Percentiles rank a stretch among this genome's conserved stretches.
phyloP scores from a whole-genome alignment of 1,284 basidiomycete species.

The Trametes hirsuta region DNA sequence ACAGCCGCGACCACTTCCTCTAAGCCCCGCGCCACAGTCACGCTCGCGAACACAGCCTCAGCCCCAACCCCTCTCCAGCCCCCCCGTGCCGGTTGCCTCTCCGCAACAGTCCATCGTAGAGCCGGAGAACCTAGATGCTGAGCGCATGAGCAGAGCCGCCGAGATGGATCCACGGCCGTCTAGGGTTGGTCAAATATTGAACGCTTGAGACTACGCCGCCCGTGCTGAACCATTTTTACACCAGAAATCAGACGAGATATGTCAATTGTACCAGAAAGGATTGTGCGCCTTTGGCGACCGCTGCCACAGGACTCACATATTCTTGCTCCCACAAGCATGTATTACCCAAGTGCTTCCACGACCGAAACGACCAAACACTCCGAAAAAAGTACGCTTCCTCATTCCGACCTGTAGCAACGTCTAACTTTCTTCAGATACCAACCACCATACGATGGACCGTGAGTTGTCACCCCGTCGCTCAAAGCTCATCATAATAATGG shows the following conservation, averaged over 20 bases:
- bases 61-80: background rate
- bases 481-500: background rate
- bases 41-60: too few species aligned
- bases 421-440: background rate
- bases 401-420: background rate
- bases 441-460: background rate
- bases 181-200: background rate
- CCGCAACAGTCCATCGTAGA: too few species aligned
- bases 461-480: background rate
- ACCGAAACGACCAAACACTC: background rate
- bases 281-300: constrained; percentile 1
- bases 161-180: constrained; percentile 3
- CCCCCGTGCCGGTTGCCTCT: background rate
- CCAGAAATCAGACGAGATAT: constrained; percentile 1
- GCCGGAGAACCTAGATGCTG: background rate
- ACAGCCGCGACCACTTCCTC: too few species aligned
- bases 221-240: background rate
- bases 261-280: constrained; percentile 1
- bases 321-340: background rate
- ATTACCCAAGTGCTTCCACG: background rate
- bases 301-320: constrained; percentile 13
- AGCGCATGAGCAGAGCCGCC: background rate
- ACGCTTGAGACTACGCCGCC: too few species aligned
- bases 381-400: background rate
- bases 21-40: too few species aligned